These are phyloP conservation scores for Pontederia crassipes DNA, from an alignment of 176 grass and related monocot species.

Conservation along the genomic window DNA sequence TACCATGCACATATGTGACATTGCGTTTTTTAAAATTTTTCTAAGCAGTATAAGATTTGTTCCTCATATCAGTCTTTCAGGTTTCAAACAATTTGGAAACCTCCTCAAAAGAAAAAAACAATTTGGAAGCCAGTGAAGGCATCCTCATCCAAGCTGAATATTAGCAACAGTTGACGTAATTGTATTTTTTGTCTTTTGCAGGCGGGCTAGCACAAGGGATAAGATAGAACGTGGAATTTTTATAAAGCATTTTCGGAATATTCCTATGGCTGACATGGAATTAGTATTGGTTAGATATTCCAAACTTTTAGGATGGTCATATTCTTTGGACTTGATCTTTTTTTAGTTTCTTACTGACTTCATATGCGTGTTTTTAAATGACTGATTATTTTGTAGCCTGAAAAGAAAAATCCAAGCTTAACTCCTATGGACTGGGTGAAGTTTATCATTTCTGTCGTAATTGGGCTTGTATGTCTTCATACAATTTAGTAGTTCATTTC, in stretches of 20 bases:
- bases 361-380: too few species aligned
- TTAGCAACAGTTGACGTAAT: too few species aligned
- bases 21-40: too few species aligned
- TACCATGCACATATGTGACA: not conserved
- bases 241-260: conserved; percentile 91
- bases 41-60: too few species aligned
- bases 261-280: conserved; percentile 98
- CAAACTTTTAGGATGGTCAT: not conserved
- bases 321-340: too few species aligned
- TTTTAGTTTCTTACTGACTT: too few species aligned
- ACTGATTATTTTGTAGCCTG: conserved; percentile 41
- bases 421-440: conserved; percentile 98
- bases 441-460: conserved; percentile 84
- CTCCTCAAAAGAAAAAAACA: too few species aligned
- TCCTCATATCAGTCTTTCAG: too few species aligned
- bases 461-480: conserved; percentile 84
- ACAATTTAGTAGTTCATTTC: conserved; percentile 11
- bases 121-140: too few species aligned
- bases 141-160: too few species aligned
- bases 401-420: conserved; percentile 97
- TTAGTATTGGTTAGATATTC: conserved; percentile 65
- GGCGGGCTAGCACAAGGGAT: conserved; percentile 36
- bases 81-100: too few species aligned
- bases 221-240: conserved; percentile 64
- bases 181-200: conserved; percentile 10